Conservation (phyloP, 306 rosid species). For the Lathyrus aphaca region DNA sequence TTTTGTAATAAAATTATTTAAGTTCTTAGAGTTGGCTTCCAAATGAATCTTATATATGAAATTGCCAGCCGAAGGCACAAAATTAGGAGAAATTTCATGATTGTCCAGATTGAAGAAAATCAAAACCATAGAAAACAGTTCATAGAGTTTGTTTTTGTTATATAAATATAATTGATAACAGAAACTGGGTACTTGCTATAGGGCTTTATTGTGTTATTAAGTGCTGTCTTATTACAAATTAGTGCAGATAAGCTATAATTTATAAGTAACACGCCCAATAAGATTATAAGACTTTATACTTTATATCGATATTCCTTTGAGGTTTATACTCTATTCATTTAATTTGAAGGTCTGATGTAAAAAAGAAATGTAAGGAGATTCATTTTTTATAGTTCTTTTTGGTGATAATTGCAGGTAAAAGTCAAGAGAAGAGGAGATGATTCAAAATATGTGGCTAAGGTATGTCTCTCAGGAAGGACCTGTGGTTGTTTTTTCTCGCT, state of each 20-base stretch:
- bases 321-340: conserved; percentile 28
- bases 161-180: neutral
- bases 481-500: conserved; percentile 18
- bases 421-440: conserved; percentile 98
- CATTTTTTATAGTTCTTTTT: conserved; percentile 23
- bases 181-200: conserved; percentile 9
- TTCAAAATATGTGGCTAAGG: conserved; percentile 97
- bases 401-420: conserved; percentile 71
- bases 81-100: conserved; percentile 24
- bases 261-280: conserved; percentile 14
- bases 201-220: conserved; percentile 9
- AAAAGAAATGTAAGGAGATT: conserved; percentile 19
- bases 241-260: conserved; percentile 19
- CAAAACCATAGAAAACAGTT: conserved; percentile 20
- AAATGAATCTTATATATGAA: conserved; percentile 25
- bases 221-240: neutral
- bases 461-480: conserved; percentile 44
- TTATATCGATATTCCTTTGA: conserved; percentile 27
- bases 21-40: conserved; percentile 18
- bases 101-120: conserved; percentile 26
- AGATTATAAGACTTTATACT: conserved; percentile 24
- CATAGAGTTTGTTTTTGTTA: conserved; percentile 3
- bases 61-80: conserved; percentile 16
- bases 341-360: conserved; percentile 8
- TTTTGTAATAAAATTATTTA: conserved; percentile 27